Conservation (phyloP, 495 filamentous ascomycete genomes). For the Aspergillus asperescens region DNA sequence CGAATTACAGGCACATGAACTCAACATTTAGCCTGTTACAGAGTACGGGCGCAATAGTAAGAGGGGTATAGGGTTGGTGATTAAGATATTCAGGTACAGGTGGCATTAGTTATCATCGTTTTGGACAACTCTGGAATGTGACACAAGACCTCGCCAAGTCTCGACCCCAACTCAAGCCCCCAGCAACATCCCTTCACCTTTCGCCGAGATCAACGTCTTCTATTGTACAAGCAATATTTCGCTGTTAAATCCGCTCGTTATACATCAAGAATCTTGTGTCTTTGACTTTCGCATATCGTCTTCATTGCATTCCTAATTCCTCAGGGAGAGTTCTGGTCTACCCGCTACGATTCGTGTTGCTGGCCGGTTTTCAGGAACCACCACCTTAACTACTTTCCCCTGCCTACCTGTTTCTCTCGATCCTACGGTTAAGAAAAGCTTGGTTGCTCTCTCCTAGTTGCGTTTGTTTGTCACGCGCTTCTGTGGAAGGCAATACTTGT, state of each 20-base stretch:
- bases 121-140: background rate
- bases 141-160: background rate
- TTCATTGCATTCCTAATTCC: constrained; percentile 5
- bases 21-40: no score
- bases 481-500: background rate
- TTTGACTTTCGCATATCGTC: background rate
- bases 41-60: no score
- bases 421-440: background rate
- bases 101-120: no score
- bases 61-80: no score
- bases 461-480: background rate
- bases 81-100: no score
- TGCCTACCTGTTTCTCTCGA: background rate
- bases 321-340: background rate
- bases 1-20: no score
- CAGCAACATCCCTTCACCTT: background rate
- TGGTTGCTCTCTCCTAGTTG: background rate
- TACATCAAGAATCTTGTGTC: background rate
- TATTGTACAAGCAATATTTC: constrained; percentile 36
- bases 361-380: background rate
- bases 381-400: constrained; percentile 3
- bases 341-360: background rate
- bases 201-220: background rate
- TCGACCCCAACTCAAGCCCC: background rate
- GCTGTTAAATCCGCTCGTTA: constrained; percentile 59